Evolutionary conservation across 768 basidiomycete species (phyloP).

Genomic region (Erythrobasidium yunnanense): DNA sequence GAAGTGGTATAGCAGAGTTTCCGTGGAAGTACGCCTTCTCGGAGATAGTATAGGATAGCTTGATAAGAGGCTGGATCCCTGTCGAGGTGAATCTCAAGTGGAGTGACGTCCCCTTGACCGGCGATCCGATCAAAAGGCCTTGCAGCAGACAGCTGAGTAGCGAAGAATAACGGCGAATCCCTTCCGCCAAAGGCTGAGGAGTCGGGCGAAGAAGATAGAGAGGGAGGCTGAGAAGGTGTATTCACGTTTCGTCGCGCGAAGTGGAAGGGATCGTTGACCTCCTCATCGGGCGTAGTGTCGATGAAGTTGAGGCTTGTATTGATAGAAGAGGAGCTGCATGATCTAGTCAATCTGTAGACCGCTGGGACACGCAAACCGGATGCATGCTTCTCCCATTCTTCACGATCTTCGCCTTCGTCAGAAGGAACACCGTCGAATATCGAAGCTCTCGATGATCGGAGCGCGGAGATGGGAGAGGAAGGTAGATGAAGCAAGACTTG

Average conservation of each 20-base stretch:
- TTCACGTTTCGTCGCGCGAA: neutral
- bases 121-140: neutral
- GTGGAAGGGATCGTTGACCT: conserved; percentile 14
- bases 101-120: neutral
- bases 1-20: neutral
- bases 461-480: conserved; percentile 3
- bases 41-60: conserved; percentile 24
- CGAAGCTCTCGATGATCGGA: conserved; percentile 17
- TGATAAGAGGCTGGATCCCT: conserved; percentile 9
- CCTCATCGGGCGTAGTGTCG: conserved; percentile 18
- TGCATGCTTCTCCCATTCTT: neutral
- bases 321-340: neutral
- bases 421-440: conserved; percentile 13
- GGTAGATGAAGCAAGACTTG: conserved; percentile 1
- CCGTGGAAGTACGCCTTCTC: conserved; percentile 12
- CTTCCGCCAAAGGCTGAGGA: conserved; percentile 12
- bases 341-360: neutral
- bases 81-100: conserved; percentile 22
- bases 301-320: neutral
- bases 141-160: neutral
- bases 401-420: neutral
- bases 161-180: neutral
- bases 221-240: conserved; percentile 13
- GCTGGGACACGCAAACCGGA: neutral
- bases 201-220: conserved; percentile 11